These are phyloP conservation scores for Malus hybrid DNA, from an alignment of 331 rosid species.

Conservation along the genomic window DNA sequence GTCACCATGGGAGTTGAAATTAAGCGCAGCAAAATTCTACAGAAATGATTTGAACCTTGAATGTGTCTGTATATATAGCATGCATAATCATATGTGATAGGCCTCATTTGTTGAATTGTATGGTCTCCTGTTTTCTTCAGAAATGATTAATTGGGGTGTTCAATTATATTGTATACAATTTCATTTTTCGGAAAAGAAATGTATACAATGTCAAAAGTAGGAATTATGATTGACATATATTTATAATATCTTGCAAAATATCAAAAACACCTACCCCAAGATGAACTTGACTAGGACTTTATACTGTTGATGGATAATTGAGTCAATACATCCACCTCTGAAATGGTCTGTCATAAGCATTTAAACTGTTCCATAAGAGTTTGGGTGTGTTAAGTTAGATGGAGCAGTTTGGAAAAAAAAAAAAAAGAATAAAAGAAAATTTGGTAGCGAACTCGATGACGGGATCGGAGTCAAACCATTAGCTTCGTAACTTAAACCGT, in stretches of 20 bases:
- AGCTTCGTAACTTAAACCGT: too few species aligned
- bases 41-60: constrained; percentile 14
- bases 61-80: not conserved
- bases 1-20: not conserved
- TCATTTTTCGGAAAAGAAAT: not conserved
- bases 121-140: not conserved
- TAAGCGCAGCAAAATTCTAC: not conserved
- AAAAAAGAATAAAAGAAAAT: not conserved
- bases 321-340: not conserved
- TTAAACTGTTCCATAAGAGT: not conserved
- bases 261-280: not conserved
- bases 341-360: not conserved
- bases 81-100: not conserved
- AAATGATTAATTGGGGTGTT: not conserved
- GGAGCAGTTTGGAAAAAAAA: not conserved
- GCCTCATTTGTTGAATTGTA: not conserved
- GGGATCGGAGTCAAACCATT: too few species aligned
- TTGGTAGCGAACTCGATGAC: too few species aligned
- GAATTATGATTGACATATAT: not conserved
- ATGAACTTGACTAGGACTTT: not conserved
- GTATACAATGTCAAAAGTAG: constrained; percentile 2
- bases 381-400: not conserved
- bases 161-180: too few species aligned
- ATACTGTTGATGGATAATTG: not conserved
- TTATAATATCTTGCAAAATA: not conserved